phyloP scores from a whole-genome alignment of 1,284 basidiomycete genomes.

The Puccinia novopanici region DNA sequence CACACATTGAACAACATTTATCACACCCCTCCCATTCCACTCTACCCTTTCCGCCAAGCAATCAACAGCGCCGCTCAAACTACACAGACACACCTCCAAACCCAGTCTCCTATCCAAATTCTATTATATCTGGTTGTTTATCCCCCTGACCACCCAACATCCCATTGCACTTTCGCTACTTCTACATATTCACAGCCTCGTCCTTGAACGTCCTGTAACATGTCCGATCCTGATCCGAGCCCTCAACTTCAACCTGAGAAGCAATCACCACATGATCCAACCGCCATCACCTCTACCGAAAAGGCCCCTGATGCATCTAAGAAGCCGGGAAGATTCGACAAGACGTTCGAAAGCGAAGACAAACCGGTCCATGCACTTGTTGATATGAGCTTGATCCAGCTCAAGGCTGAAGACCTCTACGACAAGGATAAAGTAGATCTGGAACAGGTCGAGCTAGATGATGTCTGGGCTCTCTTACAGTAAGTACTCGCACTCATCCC shows the following conservation, averaged over 20 bases:
- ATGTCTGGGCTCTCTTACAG: slow-evolving; percentile 94
- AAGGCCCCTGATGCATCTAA: slow-evolving; percentile 47
- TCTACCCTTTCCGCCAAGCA: too few species aligned
- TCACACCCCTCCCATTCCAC: too few species aligned
- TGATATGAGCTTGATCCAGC: slow-evolving; percentile 68
- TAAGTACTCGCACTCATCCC: slow-evolving; percentile 61
- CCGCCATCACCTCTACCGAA: not conserved
- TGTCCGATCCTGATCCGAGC: slow-evolving; percentile 1
- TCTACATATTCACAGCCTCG: not conserved
- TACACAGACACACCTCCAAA: too few species aligned
- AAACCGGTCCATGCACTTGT: slow-evolving; percentile 56
- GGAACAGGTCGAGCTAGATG: slow-evolving; percentile 92
- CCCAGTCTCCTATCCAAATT: too few species aligned
- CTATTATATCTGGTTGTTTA: too few species aligned
- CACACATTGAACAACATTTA: too few species aligned
- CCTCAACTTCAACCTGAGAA: slow-evolving; percentile 1
- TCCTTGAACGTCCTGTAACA: not conserved
- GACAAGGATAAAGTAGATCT: slow-evolving; percentile 99
- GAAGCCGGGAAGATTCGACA: slow-evolving; percentile 51
- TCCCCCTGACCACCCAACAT: not conserved
- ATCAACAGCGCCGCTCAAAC: too few species aligned
- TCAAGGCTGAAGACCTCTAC: slow-evolving; percentile 91
- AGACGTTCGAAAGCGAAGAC: slow-evolving; percentile 45
- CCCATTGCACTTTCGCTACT: not conserved
- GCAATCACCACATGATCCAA: slow-evolving; percentile 3